Conservation (phyloP, 2,329 filamentous ascomycete species). For the Rasamsonia emersonii region DNA sequence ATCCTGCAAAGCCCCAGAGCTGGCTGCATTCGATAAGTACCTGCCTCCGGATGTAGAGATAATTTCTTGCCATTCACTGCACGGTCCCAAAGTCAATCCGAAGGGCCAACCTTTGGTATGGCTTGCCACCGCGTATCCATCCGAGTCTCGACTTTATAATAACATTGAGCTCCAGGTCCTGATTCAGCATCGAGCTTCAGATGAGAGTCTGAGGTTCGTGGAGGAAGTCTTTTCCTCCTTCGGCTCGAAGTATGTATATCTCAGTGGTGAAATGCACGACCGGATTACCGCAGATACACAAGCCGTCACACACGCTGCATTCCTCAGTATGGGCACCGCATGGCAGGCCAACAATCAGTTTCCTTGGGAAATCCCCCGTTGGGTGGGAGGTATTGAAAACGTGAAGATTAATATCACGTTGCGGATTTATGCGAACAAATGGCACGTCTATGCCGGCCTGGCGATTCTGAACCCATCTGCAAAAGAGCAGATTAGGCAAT, state of each 20-base stretch:
- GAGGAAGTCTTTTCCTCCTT: conserved; percentile 76
- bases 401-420: conserved; percentile 98
- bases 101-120: conserved; percentile 78
- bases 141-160: conserved; percentile 8
- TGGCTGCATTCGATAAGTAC: conserved; percentile 82
- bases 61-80: conserved; percentile 90
- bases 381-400: conserved; percentile 95
- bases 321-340: conserved; percentile 93
- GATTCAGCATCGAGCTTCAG: conserved; percentile 83
- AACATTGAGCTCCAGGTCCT: conserved; percentile 47
- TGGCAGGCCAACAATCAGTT: conserved; percentile 95
- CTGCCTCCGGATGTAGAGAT: conserved; percentile 85
- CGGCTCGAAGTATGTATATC: conserved; percentile 74
- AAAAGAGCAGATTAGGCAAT: conserved; percentile 86
- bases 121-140: conserved; percentile 11
- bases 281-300: conserved; percentile 97
- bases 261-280: conserved; percentile 82
- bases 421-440: conserved; percentile 96
- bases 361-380: conserved; percentile 93
- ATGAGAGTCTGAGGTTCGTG: conserved; percentile 67
- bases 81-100: conserved; percentile 83
- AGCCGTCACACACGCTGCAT: conserved; percentile 94
- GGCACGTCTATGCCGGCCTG: conserved; percentile 97
- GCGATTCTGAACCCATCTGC: conserved; percentile 95
- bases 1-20: conserved; percentile 95